Evolutionary conservation across 2,329 filamentous ascomycete genomes (phyloP).

Genomic region (Lecanicillium sp.): DNA sequence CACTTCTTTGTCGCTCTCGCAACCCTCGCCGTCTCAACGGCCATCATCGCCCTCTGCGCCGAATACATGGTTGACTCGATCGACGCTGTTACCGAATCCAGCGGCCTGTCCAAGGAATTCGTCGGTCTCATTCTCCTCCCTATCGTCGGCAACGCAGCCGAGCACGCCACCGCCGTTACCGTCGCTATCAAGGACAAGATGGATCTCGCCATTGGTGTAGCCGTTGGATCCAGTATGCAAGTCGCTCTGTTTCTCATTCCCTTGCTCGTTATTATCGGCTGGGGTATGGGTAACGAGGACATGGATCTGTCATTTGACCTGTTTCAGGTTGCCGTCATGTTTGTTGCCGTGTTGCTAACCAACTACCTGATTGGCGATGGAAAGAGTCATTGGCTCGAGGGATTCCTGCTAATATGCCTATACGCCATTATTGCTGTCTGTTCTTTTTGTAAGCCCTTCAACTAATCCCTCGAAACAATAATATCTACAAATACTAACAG

Average conservation of each 20-base stretch:
- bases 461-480: too few species aligned
- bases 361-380: constrained; percentile 83
- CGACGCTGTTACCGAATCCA: constrained; percentile 52
- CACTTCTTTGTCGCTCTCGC: constrained; percentile 62
- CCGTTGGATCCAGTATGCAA: constrained; percentile 73
- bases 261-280: constrained; percentile 67
- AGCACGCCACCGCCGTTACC: constrained; percentile 73
- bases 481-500: too few species aligned
- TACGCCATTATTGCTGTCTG: constrained; percentile 72
- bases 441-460: constrained; percentile 55
- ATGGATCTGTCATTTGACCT: constrained; percentile 83
- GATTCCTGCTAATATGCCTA: constrained; percentile 64
- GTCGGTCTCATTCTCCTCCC: constrained; percentile 73
- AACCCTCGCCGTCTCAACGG: constrained; percentile 65
- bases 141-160: constrained; percentile 76
- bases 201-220: constrained; percentile 74
- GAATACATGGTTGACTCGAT: constrained; percentile 73
- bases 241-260: constrained; percentile 74
- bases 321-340: constrained; percentile 81
- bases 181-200: constrained; percentile 80
- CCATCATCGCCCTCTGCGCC: constrained; percentile 71
- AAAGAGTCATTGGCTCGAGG: constrained; percentile 76
- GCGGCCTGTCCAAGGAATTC: constrained; percentile 60
- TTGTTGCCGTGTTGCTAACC: constrained; percentile 74
- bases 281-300: constrained; percentile 60